Base-by-base conservation (phyloP, 164 flowering plant species). In the Pachysandra terminalis region DNA sequence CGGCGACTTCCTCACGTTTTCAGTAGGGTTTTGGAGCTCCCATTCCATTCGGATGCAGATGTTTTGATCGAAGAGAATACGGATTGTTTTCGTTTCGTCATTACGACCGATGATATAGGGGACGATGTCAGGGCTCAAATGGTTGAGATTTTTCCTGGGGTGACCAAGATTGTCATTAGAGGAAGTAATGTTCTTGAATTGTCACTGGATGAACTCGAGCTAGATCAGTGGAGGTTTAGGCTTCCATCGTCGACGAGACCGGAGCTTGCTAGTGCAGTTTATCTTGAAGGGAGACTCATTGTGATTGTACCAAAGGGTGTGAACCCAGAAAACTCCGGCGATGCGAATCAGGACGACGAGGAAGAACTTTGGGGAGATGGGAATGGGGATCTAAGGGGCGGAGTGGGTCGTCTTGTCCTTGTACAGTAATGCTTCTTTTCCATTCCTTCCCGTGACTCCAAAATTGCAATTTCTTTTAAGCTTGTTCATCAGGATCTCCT, bases 201-300 rank as follows among this genome's bases (percentile, higher is more conserved):
- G 65, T 56, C 74, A 22, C 26, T 80, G 59, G 82, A 80, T 52
- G 89, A 82, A 52, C 78, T 94, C n/a, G 90, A 84, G 81, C 79
- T 91, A 15, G 91, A 88, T 65, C 72, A 81, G 77, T 91, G 98
- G 98, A 71, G 96, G 82, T 90, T 86, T 56, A 73, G 96, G 69
- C 78, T 94, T 59, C 98, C 97, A 15, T 80, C 77, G 12, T 55
- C 87, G n/a, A 84, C 93, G 0, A 75, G 75, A 67, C 91, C 93
- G 19, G 97, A 94, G 80, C 78, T 81, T 40, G 93, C 91, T 0
- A 85, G 75, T 19, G 96, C 89, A 41, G 89, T 62, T 2, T 88
- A 79, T 59, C 80, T 60, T 1, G 88, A 81, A 61, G 97, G 97
- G 19, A 87, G 86, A 74, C 84, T 91, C 49, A 77, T 91, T 37